Base-by-base conservation (phyloP, 352 stramenopile species). In the Phytophthora chlamydospora region DNA sequence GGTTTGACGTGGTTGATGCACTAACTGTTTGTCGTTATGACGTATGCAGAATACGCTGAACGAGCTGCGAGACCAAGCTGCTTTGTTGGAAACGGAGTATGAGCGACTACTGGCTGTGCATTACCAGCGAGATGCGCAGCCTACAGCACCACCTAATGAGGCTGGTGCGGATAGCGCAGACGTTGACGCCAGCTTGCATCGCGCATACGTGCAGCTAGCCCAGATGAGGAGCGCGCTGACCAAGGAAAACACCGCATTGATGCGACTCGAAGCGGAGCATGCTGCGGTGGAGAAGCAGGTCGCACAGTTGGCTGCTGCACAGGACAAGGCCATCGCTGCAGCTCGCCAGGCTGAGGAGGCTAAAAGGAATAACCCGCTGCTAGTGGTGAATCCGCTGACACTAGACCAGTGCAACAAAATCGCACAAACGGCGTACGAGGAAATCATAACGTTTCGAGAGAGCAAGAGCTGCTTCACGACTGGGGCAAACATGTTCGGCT, bases 401-500 rank as follows among this genome's bases (percentile, higher is more conserved):
- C 19, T 69, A 1, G 56, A 43, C 8, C 71, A 83, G 21, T 86
- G 75, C 45, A 55, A 55, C 1, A 46, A 31, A 13, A 84, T 89
- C 38, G 77, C 73, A 4, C 42, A 60, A 19, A 35, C 41, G 4
- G 68, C 77, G 1, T 84, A 76, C 42, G 33, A 64, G 6, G 67
- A 78, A 42, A 74, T 88, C 40, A 55, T 54, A 13, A 38, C 50
- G 8, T 90, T 86, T 41, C 76, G 76, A 24, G 58, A 74, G 33
- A 83, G 58, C 57, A 69, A 76, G 13, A 66, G 65, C 2, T 63
- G 63, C 17, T 69, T 70, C 32, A 77, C 78, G 1, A 86, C 75
- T 0, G 80, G 80, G 1, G 59, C 63, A 13, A 82, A 58, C 9
- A 66, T 88, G 40, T 83, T 90, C 32, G 80, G 80, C 14, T 90